Conservation (phyloP, 2,329 filamentous ascomycete species). For the Trichoderma koningii region DNA sequence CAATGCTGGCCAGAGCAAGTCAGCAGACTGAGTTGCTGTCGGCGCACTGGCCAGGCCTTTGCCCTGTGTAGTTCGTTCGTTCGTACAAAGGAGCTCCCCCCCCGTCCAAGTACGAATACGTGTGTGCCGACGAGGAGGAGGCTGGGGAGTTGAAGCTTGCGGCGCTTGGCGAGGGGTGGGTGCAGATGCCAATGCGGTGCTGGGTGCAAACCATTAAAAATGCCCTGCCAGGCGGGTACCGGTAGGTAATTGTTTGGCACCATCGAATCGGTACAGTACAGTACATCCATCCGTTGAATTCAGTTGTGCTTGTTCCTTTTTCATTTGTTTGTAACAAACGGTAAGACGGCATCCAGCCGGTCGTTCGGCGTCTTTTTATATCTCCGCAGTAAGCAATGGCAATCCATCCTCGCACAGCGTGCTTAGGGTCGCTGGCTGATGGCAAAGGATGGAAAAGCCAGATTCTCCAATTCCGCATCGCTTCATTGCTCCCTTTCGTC, state of each 20-base stretch:
- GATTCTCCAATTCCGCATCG: neutral
- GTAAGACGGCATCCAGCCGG: neutral
- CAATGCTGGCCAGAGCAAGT: conserved; percentile 7
- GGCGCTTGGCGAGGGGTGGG: neutral
- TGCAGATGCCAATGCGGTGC: conserved; percentile 6
- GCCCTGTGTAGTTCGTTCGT: neutral
- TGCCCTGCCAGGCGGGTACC: neutral
- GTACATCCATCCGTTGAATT: too few species aligned
- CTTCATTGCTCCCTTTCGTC: neutral
- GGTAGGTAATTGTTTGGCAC: neutral
- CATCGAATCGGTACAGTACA: neutral
- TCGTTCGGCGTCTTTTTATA: neutral
- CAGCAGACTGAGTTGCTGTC: conserved; percentile 21
- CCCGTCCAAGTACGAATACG: too few species aligned
- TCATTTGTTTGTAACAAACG: conserved; percentile 8
- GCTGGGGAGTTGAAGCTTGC: neutral
- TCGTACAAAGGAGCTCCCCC: too few species aligned
- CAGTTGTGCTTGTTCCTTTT: neutral
- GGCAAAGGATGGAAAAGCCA: neutral
- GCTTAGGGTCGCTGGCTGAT: neutral
- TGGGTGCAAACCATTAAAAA: conserved; percentile 7
- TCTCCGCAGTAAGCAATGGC: conserved; percentile 4
- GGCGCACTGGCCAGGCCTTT: conserved; percentile 23
- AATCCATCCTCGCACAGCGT: neutral
- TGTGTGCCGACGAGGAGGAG: neutral